Base-by-base conservation (phyloP, 371 early-diverging fungal genomes). In the Coemansia linderi region DNA sequence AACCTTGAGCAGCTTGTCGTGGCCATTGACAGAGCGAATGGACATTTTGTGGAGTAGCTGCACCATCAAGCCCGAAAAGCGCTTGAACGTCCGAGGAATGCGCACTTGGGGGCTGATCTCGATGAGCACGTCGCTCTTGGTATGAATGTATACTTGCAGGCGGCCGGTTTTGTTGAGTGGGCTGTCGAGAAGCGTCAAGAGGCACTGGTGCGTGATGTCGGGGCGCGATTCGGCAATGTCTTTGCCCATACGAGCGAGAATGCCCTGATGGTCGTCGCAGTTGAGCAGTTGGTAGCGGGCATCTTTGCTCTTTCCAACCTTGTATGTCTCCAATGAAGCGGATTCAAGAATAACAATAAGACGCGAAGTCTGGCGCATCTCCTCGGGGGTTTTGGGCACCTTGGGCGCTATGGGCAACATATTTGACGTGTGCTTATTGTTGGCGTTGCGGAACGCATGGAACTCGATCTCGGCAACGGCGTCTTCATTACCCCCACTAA, bases 1-100 rank as follows among this genome's bases (percentile, higher is more conserved):
- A 12, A 99, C 93, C 81, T 95, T 92, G 59, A 99, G 84, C 66
- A 99, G 86, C 73, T 93, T 94, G 66, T 97, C 95, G 17, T 89
- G 88, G 39, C 97, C 94, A 66, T 91, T 90, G 43, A 92, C 93
- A 27, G 95, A 88, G 54, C 93, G 93, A 75, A 99, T 97, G 64
- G 92, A 91, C 73, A 97, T 81, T 82, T 98, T 98, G 82, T 98
- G 98, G 57, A 98, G 87, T 65, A 99, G 87, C 88, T 99, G 97
- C 29, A 98, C 97, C 92, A 97, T 95, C 60, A 99, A 84, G 44
- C 99, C 99, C 64, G 93, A 91, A 84, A 99, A 99, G 70, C 99
- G 92, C 84, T 95, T 96, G 79, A 94, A 97, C 9, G 98, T 98
- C 82, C 99, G 86, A 24, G 99, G 99, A 73, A 99, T 97, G 72